Evolutionary conservation across 306 rosid genomes (phyloP).

Genomic region (Cucumis hystrix): DNA sequence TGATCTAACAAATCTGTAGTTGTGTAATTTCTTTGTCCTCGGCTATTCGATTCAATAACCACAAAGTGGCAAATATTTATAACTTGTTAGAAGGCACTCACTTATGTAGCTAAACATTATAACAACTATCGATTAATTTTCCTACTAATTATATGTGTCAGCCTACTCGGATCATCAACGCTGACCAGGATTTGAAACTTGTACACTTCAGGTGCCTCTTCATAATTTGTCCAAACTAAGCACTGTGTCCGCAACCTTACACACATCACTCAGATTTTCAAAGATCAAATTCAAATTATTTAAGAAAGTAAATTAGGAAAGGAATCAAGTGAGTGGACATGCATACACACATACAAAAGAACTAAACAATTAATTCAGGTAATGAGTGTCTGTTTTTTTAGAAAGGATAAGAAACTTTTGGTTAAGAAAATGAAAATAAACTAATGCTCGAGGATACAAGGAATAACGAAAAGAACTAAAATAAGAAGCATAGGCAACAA

Average conservation of each 20-base stretch:
- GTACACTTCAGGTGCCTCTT: not conserved
- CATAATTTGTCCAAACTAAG: not conserved
- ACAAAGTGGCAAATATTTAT: not conserved
- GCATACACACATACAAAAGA: too few species aligned
- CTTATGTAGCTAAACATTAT: not conserved
- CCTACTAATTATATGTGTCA: not conserved
- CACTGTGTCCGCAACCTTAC: not conserved
- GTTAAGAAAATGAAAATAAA: too few species aligned
- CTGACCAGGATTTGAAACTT: not conserved
- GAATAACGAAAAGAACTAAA: too few species aligned
- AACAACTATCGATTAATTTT: not conserved
- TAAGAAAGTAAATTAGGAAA: not conserved
- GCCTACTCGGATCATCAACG: not conserved
- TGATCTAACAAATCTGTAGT: not conserved
- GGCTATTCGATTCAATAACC: not conserved
- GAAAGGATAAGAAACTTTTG: too few species aligned
- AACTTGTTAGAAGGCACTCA: not conserved
- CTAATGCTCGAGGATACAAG: too few species aligned
- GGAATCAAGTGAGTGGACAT: not conserved
- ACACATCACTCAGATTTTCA: not conserved
- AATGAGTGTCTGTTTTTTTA: too few species aligned
- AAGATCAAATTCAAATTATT: not conserved
- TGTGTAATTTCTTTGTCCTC: not conserved
- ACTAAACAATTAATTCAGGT: too few species aligned
- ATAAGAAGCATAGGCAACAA: too few species aligned